phyloP scores from a whole-genome alignment of 305 asterid species.

The Plantago coronopus region DNA sequence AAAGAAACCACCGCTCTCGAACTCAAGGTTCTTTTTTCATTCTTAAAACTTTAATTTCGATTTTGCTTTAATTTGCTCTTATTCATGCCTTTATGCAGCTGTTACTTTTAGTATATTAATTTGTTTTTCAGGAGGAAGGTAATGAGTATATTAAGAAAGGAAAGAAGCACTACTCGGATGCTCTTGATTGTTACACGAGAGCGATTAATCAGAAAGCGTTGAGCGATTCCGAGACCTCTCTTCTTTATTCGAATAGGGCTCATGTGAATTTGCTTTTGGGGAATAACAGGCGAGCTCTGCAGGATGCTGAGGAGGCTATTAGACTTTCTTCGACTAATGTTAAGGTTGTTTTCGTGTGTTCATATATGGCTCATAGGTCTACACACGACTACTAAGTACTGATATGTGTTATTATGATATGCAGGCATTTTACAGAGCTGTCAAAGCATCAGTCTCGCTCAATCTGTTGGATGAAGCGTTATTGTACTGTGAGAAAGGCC shows the following conservation, averaged over 20 bases:
- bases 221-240: constrained; percentile 56
- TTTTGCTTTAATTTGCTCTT: constrained; percentile 2
- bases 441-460: constrained; percentile 71
- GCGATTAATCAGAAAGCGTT: constrained; percentile 86
- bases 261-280: constrained; percentile 85
- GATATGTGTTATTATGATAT: constrained; percentile 3
- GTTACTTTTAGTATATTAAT: neutral
- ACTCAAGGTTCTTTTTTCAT: constrained; percentile 39
- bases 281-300: constrained; percentile 72
- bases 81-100: neutral
- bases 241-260: constrained; percentile 76
- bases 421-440: constrained; percentile 85
- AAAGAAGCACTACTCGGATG: constrained; percentile 74
- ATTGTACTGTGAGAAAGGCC: constrained; percentile 62
- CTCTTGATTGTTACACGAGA: constrained; percentile 85
- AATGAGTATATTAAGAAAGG: constrained; percentile 79
- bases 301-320: constrained; percentile 85
- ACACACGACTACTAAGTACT: constrained; percentile 17
- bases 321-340: constrained; percentile 53
- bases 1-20: constrained; percentile 52
- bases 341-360: constrained; percentile 46
- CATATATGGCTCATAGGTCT: constrained; percentile 13
- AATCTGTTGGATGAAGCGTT: constrained; percentile 70
- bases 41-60: neutral
- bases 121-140: constrained; percentile 70